Conservation (phyloP, 768 basidiomycete species). For the Boletus fagicola region DNA sequence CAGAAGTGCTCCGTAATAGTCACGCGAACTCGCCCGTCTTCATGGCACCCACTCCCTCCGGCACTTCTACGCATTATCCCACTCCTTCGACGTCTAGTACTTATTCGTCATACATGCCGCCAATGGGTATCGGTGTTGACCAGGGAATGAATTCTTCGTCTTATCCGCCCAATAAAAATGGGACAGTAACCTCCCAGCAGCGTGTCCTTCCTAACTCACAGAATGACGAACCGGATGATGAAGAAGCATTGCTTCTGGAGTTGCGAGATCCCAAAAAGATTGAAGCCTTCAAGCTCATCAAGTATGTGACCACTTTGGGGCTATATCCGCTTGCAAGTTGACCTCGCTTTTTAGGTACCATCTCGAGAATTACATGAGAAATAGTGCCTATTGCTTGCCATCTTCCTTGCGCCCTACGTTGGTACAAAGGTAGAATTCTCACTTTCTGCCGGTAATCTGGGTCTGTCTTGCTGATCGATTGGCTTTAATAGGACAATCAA, state of each 20-base stretch:
- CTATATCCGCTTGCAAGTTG: background rate
- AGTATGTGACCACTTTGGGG: slow-evolving; percentile 42
- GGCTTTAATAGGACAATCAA: slow-evolving; percentile 61
- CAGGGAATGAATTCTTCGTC: slow-evolving; percentile 50
- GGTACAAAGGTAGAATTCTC: slow-evolving; percentile 65
- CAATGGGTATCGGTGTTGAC: slow-evolving; percentile 59
- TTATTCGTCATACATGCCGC: slow-evolving; percentile 50
- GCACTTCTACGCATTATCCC: slow-evolving; percentile 43
- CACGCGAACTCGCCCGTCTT: slow-evolving; percentile 60
- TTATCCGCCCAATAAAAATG: slow-evolving; percentile 40
- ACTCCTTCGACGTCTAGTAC: slow-evolving; percentile 35
- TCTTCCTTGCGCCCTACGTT: slow-evolving; percentile 83
- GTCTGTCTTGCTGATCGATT: slow-evolving; percentile 3
- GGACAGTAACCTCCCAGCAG: slow-evolving; percentile 21
- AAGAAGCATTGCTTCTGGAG: slow-evolving; percentile 41
- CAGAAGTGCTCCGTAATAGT: slow-evolving; percentile 56
- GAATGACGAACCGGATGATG: slow-evolving; percentile 50
- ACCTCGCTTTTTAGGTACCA: slow-evolving; percentile 61
- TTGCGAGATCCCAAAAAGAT: slow-evolving; percentile 61
- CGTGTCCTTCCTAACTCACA: slow-evolving; percentile 27
- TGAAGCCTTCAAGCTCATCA: slow-evolving; percentile 81
- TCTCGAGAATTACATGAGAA: slow-evolving; percentile 84
- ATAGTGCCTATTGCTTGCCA: slow-evolving; percentile 84
- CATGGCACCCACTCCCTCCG: slow-evolving; percentile 44
- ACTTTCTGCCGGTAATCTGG: background rate